Evolutionary conservation across 176 grass and related monocot genomes (phyloP).

Genomic region (Triticum turgidum): DNA sequence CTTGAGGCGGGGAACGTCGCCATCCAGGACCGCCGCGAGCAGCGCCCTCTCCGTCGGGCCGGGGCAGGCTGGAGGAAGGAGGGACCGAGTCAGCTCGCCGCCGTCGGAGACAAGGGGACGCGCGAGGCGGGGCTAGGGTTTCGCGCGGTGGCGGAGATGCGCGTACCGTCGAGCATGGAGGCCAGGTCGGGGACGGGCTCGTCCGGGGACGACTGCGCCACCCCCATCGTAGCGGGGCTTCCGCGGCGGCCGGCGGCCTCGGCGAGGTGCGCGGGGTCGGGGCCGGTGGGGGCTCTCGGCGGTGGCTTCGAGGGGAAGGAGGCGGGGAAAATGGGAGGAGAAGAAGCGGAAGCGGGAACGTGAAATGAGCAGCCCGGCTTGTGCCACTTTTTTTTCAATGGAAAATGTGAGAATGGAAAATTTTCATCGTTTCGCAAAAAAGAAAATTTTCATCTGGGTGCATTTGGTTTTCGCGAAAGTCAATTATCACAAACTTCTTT

Average conservation of each 20-base stretch:
- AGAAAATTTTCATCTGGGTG: no score
- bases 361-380: neutral
- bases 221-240: neutral
- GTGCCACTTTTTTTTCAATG: neutral
- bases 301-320: neutral
- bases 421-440: no score
- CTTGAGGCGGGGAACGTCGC: constrained; percentile 10
- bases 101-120: neutral
- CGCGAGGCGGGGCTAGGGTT: constrained; percentile 4
- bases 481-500: no score
- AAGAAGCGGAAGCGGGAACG: neutral
- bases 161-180: neutral
- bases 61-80: neutral
- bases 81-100: neutral
- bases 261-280: neutral
- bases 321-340: neutral
- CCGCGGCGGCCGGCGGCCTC: neutral
- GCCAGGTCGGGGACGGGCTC: neutral
- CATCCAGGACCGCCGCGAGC: neutral
- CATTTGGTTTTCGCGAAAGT: no score
- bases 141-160: neutral
- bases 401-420: no score
- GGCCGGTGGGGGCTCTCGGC: neutral
- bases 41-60: neutral
- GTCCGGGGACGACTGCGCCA: neutral